Base-by-base conservation (phyloP, 768 basidiomycete species). In the Leccinellum luteum region DNA sequence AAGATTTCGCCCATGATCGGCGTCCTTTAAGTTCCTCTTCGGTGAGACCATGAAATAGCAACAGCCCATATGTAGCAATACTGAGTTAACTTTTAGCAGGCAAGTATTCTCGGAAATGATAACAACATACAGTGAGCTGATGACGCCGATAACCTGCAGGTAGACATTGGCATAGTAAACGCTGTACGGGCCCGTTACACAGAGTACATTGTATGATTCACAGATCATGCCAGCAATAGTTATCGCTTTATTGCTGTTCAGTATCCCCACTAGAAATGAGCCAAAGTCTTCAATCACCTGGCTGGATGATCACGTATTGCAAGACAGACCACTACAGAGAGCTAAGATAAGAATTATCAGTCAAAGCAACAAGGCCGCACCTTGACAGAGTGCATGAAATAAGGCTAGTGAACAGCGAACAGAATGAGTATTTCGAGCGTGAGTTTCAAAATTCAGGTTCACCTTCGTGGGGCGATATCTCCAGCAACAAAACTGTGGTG, bases 361-460 rank as follows among this genome's bases (percentile, higher is more conserved):
- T 10, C 7, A 12, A 35, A 19, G 41, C 13, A 10, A 44, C 17
- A 53, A 6, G 2, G n/a, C 30, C 73, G 8, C 62, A 87, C 92
- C 78, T 92, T 92, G 69, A 92, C 73, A 12, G 90, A 86, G 66
- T 92, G 87, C 85, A 95, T 90, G 69, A 96, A 96, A 72, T 95
- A 92, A 3, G 87, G 78, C 84, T 90, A 41, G 28, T 14, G 7
- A 55, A 27, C 10, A 30, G 51, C 45, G 41, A 54, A 47, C 21
- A 23, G 23, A 27, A 21, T 71, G 6, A 65, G 56, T n/a, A 31
- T 34, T 13, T 23, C 2, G 14, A 12, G 13, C n/a, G 48, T 56
- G 43, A 61, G 14, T 31, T 25, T 54, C 25, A 13, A 48, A 32
- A 25, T 44, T 15, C 15, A 30, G 31, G 55, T 59, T 30, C 57